Base-by-base conservation (phyloP, 1,139 yeast species). In the Pneumocystis sp. region DNA sequence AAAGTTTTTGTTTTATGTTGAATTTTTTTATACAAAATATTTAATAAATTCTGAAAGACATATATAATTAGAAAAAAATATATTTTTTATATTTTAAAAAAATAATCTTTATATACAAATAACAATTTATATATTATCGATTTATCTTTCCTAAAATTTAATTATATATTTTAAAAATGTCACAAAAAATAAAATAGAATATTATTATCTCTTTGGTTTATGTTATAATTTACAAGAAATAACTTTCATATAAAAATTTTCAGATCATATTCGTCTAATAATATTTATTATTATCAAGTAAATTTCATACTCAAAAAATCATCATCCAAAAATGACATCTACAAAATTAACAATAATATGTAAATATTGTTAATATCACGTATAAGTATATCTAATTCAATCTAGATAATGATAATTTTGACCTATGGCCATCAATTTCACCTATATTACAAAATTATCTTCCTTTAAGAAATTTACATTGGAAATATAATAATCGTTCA, bases 391-490 rank as follows among this genome's bases (percentile, higher is more conserved):
- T 4, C 4, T 37, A 39, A 21, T 29, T 59, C 19, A 19, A 39
- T 31, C 8, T 42, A 59, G 61, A 59, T 25, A 39, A 7, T 31
- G 61, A 59, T 31, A 39, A 39, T 42, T 59, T 59, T 42, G 29
- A 59, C 31, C 19, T 59, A 19, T 59, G 45, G 44, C 35, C 37
- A 21, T 21, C 4, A 5, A 59, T 59, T 42, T 59, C 34, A 25
- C 45, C 44, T 42, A 42, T 10, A 42, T 25, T 59, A 17, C 61
- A 35, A 29, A 25, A 34, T 3, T 50, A 37, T 65, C 15, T 88
- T 2, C 91, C 89, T 1, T 77, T 91, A 57, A 82, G 85, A 3
- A 87, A 87, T 68, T 77, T 93, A 44, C 96, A 89, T 73, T 89
- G 96, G 95, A 85, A 83, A 70, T 78, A 83, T 62, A 76, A 81